These are phyloP conservation scores for Beverwykella pulmonaria DNA, from an alignment of 495 filamentous ascomycete genomes.

Conservation along the genomic window DNA sequence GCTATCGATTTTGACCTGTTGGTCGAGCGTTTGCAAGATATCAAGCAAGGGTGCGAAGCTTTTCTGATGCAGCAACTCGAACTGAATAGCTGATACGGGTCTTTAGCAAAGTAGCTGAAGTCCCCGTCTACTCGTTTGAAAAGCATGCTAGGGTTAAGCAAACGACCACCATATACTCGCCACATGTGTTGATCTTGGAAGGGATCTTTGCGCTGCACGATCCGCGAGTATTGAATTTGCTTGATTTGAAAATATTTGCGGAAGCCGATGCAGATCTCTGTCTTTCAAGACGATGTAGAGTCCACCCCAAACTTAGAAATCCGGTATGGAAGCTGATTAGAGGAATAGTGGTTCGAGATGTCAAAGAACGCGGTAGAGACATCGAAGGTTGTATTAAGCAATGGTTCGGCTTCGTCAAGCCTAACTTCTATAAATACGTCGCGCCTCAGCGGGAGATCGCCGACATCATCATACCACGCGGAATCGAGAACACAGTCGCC, in stretches of 20 bases:
- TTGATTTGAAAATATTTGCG: conserved; percentile 96
- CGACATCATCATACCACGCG: conserved; percentile 95
- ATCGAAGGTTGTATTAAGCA: conserved; percentile 96
- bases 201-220: conserved; percentile 96
- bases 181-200: conserved; percentile 92
- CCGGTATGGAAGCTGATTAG: conserved; percentile 11
- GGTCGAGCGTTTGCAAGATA: conserved; percentile 74
- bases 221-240: conserved; percentile 75
- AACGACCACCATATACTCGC: conserved; percentile 89
- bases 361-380: conserved; percentile 79
- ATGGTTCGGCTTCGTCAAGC: conserved; percentile 95
- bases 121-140: conserved; percentile 94
- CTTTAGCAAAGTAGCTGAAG: conserved; percentile 82
- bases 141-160: conserved; percentile 78
- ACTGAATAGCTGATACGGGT: conserved; percentile 17
- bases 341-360: conserved; percentile 77
- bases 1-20: conserved; percentile 94
- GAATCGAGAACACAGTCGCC: conserved; percentile 89
- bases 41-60: conserved; percentile 81
- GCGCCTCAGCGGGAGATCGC: conserved; percentile 74
- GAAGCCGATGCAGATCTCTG: conserved; percentile 96
- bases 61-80: background rate
- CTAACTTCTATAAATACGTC: conserved; percentile 88
- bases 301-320: conserved; percentile 25
- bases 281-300: conserved; percentile 82